Evolutionary conservation across 2,329 filamentous ascomycete genomes (phyloP).

Genomic region (Xylaria sp.): DNA sequence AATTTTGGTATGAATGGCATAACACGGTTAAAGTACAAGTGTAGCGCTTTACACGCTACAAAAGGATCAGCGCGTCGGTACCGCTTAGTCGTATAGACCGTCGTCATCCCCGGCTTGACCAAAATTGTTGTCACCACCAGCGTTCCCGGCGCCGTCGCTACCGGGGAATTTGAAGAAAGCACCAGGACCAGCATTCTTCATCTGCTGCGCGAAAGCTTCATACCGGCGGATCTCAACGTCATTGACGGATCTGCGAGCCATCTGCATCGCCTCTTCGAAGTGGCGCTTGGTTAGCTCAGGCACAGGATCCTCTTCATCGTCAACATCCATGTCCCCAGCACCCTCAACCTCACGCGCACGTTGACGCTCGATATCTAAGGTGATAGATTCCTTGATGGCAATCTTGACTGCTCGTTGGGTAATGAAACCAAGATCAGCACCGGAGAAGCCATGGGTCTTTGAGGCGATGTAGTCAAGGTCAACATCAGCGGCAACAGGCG

Average conservation of each 20-base stretch:
- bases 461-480: conserved; percentile 91
- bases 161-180: conserved; percentile 98
- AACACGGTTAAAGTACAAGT: conserved; percentile 61
- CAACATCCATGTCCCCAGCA: conserved; percentile 82
- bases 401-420: conserved; percentile 99
- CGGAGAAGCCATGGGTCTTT: conserved; percentile 98
- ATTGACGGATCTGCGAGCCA: conserved; percentile 90
- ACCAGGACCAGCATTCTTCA: conserved; percentile 97
- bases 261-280: conserved; percentile 98
- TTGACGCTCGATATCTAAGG: conserved; percentile 87
- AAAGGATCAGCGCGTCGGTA: conserved; percentile 40
- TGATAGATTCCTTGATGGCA: conserved; percentile 97
- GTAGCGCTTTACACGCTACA: conserved; percentile 25
- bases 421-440: conserved; percentile 99
- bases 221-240: conserved; percentile 98
- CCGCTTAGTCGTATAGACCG: conserved; percentile 89
- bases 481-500: conserved; percentile 86
- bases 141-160: conserved; percentile 77
- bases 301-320: conserved; percentile 89
- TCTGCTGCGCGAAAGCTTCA: conserved; percentile 97
- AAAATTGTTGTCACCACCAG: conserved; percentile 69
- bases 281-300: conserved; percentile 95
- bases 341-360: conserved; percentile 91
- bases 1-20: conserved; percentile 26
- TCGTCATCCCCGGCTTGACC: conserved; percentile 93